These are phyloP conservation scores for Peronospora farinosa DNA, from an alignment of 352 stramenopile genomes.

Conservation along the genomic window DNA sequence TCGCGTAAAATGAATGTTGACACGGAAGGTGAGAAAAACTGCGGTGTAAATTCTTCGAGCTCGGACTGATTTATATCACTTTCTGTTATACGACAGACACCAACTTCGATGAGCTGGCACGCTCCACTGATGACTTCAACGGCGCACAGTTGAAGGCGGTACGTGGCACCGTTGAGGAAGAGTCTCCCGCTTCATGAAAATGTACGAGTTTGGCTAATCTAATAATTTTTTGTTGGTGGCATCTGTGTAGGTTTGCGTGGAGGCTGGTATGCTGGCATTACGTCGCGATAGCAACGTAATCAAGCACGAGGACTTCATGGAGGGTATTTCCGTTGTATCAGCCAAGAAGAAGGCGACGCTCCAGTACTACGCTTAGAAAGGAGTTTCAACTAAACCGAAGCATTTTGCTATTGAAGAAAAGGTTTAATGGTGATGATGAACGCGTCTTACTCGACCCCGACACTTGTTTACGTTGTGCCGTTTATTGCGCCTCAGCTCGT, in stretches of 20 bases:
- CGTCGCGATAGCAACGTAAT: constrained; percentile 92
- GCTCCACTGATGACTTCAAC: constrained; percentile 98
- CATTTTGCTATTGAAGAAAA: constrained; percentile 22
- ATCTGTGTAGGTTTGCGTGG: constrained; percentile 88
- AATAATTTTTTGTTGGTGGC: background rate
- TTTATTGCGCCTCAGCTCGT: too few species aligned
- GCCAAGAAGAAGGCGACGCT: constrained; percentile 97
- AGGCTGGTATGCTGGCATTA: constrained; percentile 97
- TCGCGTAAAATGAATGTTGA: constrained; percentile 96
- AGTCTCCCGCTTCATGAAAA: background rate
- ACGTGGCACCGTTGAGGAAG: constrained; percentile 6
- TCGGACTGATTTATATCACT: constrained; percentile 4
- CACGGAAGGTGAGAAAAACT: constrained; percentile 50
- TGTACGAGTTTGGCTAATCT: background rate
- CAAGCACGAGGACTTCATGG: constrained; percentile 99
- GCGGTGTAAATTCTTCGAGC: background rate
- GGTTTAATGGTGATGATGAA: background rate
- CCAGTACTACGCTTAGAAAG: constrained; percentile 94
- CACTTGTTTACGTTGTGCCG: too few species aligned
- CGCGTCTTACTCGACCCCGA: too few species aligned
- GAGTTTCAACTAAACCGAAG: constrained; percentile 3
- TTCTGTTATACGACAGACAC: constrained; percentile 51
- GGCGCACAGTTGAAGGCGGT: constrained; percentile 96
- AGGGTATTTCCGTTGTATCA: constrained; percentile 95
- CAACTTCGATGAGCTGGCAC: constrained; percentile 96